phyloP scores from a whole-genome alignment of 768 basidiomycete genomes.

The Royoungia palumana region DNA sequence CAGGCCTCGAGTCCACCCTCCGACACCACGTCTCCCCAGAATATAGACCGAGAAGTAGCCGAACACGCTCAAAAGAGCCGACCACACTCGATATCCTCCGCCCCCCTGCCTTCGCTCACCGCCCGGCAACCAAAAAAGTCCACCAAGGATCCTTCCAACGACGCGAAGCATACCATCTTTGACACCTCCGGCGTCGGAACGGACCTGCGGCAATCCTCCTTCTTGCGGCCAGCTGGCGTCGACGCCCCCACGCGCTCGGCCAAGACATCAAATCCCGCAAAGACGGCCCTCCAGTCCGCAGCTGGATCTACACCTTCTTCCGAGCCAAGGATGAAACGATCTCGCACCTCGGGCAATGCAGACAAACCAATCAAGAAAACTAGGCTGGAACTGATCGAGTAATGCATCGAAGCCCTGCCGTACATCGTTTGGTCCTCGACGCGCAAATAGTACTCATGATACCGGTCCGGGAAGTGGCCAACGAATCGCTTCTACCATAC shows the following conservation, averaged over 20 bases:
- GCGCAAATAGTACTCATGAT: constrained; percentile 8
- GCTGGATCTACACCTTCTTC: constrained; percentile 4
- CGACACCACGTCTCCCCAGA: constrained; percentile 5
- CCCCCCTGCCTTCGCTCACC: constrained; percentile 2
- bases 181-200: constrained; percentile 47
- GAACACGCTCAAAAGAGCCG: constrained; percentile 17
- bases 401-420: constrained; percentile 13
- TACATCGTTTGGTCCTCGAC: constrained; percentile 21
- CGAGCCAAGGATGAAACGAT: constrained; percentile 20
- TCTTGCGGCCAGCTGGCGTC: constrained; percentile 23
- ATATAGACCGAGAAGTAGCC: constrained; percentile 20
- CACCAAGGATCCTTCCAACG: constrained; percentile 29
- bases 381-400: constrained; percentile 24
- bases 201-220: constrained; percentile 41
- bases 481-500: constrained; percentile 10
- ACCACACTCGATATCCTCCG: constrained; percentile 24
- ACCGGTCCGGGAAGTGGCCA: constrained; percentile 16
- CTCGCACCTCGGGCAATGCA: constrained; percentile 18
- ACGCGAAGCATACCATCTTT: constrained; percentile 45
- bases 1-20: constrained; percentile 17
- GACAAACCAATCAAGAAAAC: constrained; percentile 25
- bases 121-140: constrained; percentile 17
- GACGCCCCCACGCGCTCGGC: constrained; percentile 15
- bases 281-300: constrained; percentile 5
- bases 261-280: constrained; percentile 7